Evolutionary conservation across 2,329 filamentous ascomycete genomes (phyloP), one percentile per base, ranked within the genome.

Genomic region (Penicillium corylophilum): DNA sequence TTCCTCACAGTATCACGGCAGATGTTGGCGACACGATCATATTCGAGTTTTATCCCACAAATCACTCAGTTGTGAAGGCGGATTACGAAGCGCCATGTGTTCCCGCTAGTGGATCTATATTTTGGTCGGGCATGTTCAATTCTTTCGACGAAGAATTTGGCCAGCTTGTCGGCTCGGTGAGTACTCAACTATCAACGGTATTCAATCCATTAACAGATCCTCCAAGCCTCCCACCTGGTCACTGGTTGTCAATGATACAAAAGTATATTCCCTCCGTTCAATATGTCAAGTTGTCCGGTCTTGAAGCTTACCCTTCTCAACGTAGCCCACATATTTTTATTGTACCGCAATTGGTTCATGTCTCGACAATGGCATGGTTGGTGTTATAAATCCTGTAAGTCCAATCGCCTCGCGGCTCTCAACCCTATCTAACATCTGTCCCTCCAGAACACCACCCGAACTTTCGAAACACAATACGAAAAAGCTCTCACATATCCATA

Each of bases 271-370:
- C 6, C n/a, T 38, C 35, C 5, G 5, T 16, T 8, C 35, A 20
- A 38, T 13, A 5, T 16, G 15, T 18, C 7, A 12, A 9, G n/a
- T 9, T 6, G 16, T 36, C 56, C 56, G 16, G 52, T 40, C 40
- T 23, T 31, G 10, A 15, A 23, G 9, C 5, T 31, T 2, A 31
- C 12, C 9, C 12, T 31, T 29, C 15, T n/a, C 12, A n/a, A 31
- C 15, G 2, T 29, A 71, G 20, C 85, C 87, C 0, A 79, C 85
- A 15, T 88, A 86, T 66, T 88, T 82, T 68, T 90, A 89, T 67
- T 90, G 86, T 56, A 82, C 84, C 0, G 86, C 86, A 0, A 79
- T 82, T 0, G 79, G 76, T 0, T 88, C 86, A 2, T 93, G 89
- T 63, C 76, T 78, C 3, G 68, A 73, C 2, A 79, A 86, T 39